phyloP scores from a whole-genome alignment of 768 basidiomycete species.

The Pulveroboletus sp. region DNA sequence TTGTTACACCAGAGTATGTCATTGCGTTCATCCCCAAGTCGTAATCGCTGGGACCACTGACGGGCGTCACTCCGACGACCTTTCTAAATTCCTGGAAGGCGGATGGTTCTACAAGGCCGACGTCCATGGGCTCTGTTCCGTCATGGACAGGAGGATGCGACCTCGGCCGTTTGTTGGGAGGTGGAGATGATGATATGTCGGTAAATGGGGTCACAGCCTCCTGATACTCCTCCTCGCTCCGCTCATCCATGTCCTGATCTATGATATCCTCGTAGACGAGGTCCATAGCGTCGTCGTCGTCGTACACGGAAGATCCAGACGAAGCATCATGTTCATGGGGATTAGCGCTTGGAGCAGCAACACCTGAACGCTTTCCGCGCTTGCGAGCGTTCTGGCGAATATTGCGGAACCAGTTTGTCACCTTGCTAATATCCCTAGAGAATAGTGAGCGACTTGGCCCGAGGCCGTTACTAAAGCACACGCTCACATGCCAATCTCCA shows the following conservation, averaged over 20 bases:
- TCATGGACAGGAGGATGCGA: slow-evolving; percentile 30
- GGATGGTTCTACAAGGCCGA: slow-evolving; percentile 37
- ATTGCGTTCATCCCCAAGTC: slow-evolving; percentile 25
- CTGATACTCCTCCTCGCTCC: slow-evolving; percentile 67
- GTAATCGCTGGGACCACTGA: slow-evolving; percentile 21
- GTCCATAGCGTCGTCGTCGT: slow-evolving; percentile 46
- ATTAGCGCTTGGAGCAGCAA: slow-evolving; percentile 32
- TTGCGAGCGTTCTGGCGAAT: slow-evolving; percentile 77
- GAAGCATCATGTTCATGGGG: slow-evolving; percentile 46
- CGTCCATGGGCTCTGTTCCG: slow-evolving; percentile 28
- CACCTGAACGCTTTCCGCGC: slow-evolving; percentile 51
- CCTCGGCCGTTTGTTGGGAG: slow-evolving; percentile 28
- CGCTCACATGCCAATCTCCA: slow-evolving; percentile 72
- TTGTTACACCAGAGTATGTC: slow-evolving; percentile 50
- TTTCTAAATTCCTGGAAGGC: slow-evolving; percentile 49
- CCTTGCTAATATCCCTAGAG: slow-evolving; percentile 71
- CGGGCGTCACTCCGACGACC: slow-evolving; percentile 24
- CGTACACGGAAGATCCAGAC: slow-evolving; percentile 47
- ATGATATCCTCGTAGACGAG: slow-evolving; percentile 40
- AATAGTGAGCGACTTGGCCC: slow-evolving; percentile 11
- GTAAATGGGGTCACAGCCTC: slow-evolving; percentile 74
- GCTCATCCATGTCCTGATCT: slow-evolving; percentile 45
- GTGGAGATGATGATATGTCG: slow-evolving; percentile 40
- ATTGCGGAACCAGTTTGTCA: slow-evolving; percentile 87
- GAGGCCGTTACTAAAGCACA: not conserved